phyloP scores from a whole-genome alignment of 1,139 yeast genomes.

The Blastobotrys malaysiensis region DNA sequence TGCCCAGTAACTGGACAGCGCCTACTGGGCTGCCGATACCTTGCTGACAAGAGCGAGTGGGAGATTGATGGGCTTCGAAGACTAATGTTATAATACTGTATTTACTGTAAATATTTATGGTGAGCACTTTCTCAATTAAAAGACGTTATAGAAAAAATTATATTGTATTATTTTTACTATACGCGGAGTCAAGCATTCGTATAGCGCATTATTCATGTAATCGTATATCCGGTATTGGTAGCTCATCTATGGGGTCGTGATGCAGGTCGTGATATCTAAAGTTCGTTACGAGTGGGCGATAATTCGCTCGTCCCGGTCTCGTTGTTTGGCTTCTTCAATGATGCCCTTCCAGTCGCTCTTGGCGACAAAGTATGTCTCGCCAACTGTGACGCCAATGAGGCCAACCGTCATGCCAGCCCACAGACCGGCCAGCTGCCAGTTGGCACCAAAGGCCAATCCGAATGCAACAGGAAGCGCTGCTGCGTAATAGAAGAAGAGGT shows the following conservation, averaged over 20 bases:
- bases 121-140: too few relatives aligned
- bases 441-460: constrained; percentile 50
- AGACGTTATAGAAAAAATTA: too few relatives aligned
- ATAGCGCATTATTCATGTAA: too few relatives aligned
- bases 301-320: constrained; percentile 18
- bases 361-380: constrained; percentile 49
- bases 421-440: constrained; percentile 58
- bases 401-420: constrained; percentile 91
- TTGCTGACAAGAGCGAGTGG: constrained; percentile 55
- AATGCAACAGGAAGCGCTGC: constrained; percentile 69
- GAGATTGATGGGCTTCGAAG: constrained; percentile 71
- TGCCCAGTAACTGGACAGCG: constrained; percentile 82
- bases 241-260: background rate
- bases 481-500: constrained; percentile 66
- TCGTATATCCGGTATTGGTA: too few relatives aligned
- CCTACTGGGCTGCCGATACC: constrained; percentile 68
- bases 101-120: too few relatives aligned
- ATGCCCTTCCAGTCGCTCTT: constrained; percentile 52
- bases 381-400: constrained; percentile 58
- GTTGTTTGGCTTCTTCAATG: constrained; percentile 40
- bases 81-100: constrained; percentile 46
- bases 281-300: constrained; percentile 7
- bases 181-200: too few relatives aligned
- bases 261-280: background rate
- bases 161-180: too few relatives aligned